Evolutionary conservation across 2,329 filamentous ascomycete species (phyloP).

Genomic region (Colletotrichum trifolii): DNA sequence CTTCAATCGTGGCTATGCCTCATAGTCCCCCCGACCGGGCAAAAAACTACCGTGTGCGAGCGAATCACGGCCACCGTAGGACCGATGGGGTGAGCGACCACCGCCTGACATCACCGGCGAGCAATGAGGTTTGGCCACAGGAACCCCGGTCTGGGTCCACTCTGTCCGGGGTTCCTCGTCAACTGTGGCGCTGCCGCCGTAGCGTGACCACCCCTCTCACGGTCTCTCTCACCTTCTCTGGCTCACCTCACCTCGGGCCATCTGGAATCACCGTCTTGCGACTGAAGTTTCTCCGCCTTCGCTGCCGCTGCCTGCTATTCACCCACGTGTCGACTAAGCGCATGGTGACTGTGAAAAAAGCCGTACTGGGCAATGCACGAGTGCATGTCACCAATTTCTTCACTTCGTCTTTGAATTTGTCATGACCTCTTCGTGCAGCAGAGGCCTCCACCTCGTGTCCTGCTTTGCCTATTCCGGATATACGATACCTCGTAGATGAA

Average conservation of each 20-base stretch:
- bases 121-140: slow-evolving; percentile 20
- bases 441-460: background rate
- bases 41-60: background rate
- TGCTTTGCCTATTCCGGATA: background rate
- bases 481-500: background rate
- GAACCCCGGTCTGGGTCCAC: background rate
- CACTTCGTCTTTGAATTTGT: too few species aligned
- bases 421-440: too few species aligned
- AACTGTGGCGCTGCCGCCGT: slow-evolving; percentile 22
- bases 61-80: slow-evolving; percentile 17
- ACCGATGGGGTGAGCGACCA: slow-evolving; percentile 1
- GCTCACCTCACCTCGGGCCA: background rate
- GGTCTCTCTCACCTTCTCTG: background rate
- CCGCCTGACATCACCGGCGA: slow-evolving; percentile 31
- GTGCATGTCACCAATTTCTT: too few species aligned
- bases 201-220: slow-evolving; percentile 12
- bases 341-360: background rate
- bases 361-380: background rate
- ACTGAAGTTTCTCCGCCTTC: background rate
- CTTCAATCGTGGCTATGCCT: too few species aligned
- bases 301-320: background rate
- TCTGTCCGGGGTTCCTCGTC: slow-evolving; percentile 16
- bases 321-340: background rate
- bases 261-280: slow-evolving; percentile 10
- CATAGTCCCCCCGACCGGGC: too few species aligned